phyloP scores from a whole-genome alignment of 106 monocot genomes.

The Allium fistulosum region DNA sequence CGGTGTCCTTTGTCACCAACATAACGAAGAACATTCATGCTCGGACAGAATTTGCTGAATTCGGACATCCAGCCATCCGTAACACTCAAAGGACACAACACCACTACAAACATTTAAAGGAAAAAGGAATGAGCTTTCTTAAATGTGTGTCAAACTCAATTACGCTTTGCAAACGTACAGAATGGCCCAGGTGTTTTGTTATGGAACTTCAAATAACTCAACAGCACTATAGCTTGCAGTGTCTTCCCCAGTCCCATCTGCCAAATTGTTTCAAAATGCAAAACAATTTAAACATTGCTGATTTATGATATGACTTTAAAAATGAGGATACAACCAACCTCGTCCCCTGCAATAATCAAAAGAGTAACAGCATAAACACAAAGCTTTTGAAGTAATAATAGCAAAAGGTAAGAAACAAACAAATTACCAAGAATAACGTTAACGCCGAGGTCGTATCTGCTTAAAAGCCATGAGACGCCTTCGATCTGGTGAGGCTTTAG shows the following conservation, averaged over 20 bases:
- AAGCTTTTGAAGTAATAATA: neutral
- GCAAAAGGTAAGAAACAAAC: too few species aligned
- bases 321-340: constrained; percentile 34
- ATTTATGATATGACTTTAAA: neutral
- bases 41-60: constrained; percentile 72
- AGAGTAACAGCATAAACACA: constrained; percentile 1
- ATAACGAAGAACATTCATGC: constrained; percentile 61
- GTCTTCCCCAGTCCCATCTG: constrained; percentile 99
- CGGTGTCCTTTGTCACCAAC: constrained; percentile 72
- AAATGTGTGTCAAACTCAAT: too few species aligned
- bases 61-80: constrained; percentile 83
- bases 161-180: constrained; percentile 16
- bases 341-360: constrained; percentile 51
- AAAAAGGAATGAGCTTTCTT: neutral
- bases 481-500: constrained; percentile 88
- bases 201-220: constrained; percentile 82
- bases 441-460: constrained; percentile 78
- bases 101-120: constrained; percentile 45
- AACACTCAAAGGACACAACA: constrained; percentile 91
- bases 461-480: constrained; percentile 84
- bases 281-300: neutral
- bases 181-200: constrained; percentile 54
- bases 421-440: constrained; percentile 79
- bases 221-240: constrained; percentile 80
- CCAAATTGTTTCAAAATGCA: constrained; percentile 1